These are phyloP conservation scores for Heimioporus punctisporus DNA, from an alignment of 1,284 basidiomycete species.

Conservation along the genomic window DNA sequence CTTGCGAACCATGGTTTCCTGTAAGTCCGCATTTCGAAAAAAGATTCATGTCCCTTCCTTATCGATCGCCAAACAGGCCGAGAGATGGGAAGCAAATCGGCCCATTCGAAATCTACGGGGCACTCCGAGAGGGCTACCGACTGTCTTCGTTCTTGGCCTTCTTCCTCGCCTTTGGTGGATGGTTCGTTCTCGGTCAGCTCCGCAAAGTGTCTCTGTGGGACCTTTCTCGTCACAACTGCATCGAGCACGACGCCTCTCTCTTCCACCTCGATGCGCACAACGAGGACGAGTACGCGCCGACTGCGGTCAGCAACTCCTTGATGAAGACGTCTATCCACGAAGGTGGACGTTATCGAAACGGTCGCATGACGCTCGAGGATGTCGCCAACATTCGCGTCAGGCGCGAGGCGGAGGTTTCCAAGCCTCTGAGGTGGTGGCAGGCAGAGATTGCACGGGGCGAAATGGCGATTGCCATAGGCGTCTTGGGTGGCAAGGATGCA, in stretches of 20 bases:
- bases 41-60: too few relatives aligned
- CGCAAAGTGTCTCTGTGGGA: slow-evolving; percentile 37
- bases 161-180: slow-evolving; percentile 31
- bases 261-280: slow-evolving; percentile 41
- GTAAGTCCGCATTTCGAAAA: slow-evolving; percentile 22
- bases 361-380: slow-evolving; percentile 35
- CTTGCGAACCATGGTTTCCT: slow-evolving; percentile 49
- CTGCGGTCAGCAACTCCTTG: slow-evolving; percentile 18
- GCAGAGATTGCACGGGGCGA: slow-evolving; percentile 66
- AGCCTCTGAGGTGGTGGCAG: slow-evolving; percentile 44
- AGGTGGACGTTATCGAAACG: slow-evolving; percentile 12
- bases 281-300: slow-evolving; percentile 34
- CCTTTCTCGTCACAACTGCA: slow-evolving; percentile 44
- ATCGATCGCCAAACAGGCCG: slow-evolving; percentile 25
- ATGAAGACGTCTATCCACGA: slow-evolving; percentile 24
- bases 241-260: slow-evolving; percentile 32
- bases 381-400: slow-evolving; percentile 48
- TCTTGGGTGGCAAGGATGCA: slow-evolving; percentile 32
- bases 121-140: slow-evolving; percentile 37
- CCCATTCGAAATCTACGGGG: slow-evolving; percentile 27
- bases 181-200: slow-evolving; percentile 31
- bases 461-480: slow-evolving; percentile 58
- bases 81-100: slow-evolving; percentile 34
- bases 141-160: slow-evolving; percentile 35
- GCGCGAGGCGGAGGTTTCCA: slow-evolving; percentile 40